A percentile compares a stretch with the other conserved stretches of the same genome.
These are phyloP conservation scores for Candida insectalens DNA, from an alignment of 805 yeast species.

Conservation along the genomic window DNA sequence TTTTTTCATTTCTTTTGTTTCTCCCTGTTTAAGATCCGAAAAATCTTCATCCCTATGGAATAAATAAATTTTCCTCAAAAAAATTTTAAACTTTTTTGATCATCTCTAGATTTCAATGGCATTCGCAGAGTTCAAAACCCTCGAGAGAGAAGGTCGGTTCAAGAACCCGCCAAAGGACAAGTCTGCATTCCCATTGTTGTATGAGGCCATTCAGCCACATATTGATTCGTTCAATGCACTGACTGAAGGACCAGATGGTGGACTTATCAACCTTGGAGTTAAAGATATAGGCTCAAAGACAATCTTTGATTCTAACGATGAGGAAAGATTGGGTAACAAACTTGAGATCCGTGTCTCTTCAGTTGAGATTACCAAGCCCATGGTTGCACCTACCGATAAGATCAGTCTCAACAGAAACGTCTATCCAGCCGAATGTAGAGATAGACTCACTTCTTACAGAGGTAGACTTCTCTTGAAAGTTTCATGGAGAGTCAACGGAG, in stretches of 20 bases:
- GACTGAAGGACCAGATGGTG: slow-evolving; percentile 81
- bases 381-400: slow-evolving; percentile 62
- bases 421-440: slow-evolving; percentile 84
- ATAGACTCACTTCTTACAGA: slow-evolving; percentile 74
- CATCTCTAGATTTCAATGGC: slow-evolving; percentile 17
- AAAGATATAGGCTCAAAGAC: slow-evolving; percentile 82
- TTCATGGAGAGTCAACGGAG: slow-evolving; percentile 82
- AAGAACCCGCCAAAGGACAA: slow-evolving; percentile 83
- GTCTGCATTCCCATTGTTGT: slow-evolving; percentile 69
- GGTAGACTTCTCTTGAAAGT: slow-evolving; percentile 72
- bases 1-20: background rate
- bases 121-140: slow-evolving; percentile 61
- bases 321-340: slow-evolving; percentile 73
- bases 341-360: slow-evolving; percentile 76
- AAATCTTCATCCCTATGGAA: no score
- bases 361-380: slow-evolving; percentile 80
- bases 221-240: slow-evolving; percentile 93
- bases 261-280: slow-evolving; percentile 74
- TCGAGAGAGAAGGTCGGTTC: slow-evolving; percentile 81
- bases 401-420: slow-evolving; percentile 68
- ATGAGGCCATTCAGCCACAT: slow-evolving; percentile 91
- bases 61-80: background rate
- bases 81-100: background rate
- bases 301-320: slow-evolving; percentile 71
- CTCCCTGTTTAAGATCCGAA: background rate